A percentile compares a stretch with the other conserved stretches of the same genome.
Evolutionary conservation across 2,329 filamentous ascomycete genomes (phyloP).

Genomic region (Alternaria rosae): DNA sequence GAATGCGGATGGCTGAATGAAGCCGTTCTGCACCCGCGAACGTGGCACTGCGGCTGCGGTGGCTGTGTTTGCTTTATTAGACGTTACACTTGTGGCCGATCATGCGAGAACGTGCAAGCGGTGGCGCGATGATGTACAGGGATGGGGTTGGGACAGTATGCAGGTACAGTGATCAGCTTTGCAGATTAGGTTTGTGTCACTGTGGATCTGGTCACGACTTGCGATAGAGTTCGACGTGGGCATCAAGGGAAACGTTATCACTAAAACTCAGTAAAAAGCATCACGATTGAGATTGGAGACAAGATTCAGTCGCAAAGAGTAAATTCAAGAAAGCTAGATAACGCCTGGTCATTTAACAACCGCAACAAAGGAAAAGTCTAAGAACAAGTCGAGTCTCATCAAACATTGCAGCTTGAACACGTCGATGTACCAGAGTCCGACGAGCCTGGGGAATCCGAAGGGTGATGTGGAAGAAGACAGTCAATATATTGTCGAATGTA

Average conservation of each 20-base stretch:
- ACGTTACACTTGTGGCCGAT: not conserved
- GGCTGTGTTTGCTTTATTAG: not conserved
- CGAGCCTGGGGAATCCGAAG: not conserved
- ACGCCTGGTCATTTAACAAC: slow-evolving; percentile 2
- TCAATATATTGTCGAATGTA: slow-evolving; percentile 32
- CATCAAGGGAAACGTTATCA: too few species aligned
- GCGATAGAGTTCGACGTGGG: not conserved
- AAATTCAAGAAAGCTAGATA: not conserved
- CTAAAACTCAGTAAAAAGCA: not conserved
- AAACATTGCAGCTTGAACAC: not conserved
- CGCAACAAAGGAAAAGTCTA: slow-evolving; percentile 20
- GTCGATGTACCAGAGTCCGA: not conserved
- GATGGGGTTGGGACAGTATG: not conserved
- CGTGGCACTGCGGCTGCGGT: not conserved
- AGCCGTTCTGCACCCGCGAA: not conserved
- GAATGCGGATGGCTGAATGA: not conserved
- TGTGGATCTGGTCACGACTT: not conserved
- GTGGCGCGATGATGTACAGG: not conserved
- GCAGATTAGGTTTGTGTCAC: not conserved
- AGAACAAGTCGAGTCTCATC: slow-evolving; percentile 7
- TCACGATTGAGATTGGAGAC: not conserved
- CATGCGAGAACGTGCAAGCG: not conserved
- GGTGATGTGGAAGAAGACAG: slow-evolving; percentile 21
- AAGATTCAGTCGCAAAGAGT: not conserved
- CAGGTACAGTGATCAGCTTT: not conserved